Percentiles rank a stretch among this genome's conserved stretches.
These are phyloP conservation scores for Aspergillus brunneoviolaceus DNA, from an alignment of 2,329 filamentous ascomycete genomes.

Conservation along the genomic window DNA sequence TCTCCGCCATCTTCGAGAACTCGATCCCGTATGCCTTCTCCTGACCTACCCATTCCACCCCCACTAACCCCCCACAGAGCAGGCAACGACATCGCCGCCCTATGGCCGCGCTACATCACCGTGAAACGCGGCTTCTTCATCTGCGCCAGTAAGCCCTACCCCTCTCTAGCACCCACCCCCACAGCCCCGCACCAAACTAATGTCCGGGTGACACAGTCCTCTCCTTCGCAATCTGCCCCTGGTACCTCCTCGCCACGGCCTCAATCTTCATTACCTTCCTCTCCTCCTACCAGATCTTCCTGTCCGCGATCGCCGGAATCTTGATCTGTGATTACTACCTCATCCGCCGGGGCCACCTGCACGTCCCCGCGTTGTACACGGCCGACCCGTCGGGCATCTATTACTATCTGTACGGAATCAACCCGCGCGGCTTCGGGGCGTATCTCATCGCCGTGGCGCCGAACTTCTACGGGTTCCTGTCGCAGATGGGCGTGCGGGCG, in stretches of 20 bases:
- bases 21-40: constrained; percentile 29
- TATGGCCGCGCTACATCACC: constrained; percentile 43
- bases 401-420: constrained; percentile 37
- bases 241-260: constrained; percentile 38
- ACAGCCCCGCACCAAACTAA: neutral
- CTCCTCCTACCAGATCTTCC: constrained; percentile 41
- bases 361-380: constrained; percentile 39
- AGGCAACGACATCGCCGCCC: constrained; percentile 40
- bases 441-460: constrained; percentile 41
- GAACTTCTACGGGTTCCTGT: constrained; percentile 46
- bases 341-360: constrained; percentile 36
- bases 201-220: constrained; percentile 16
- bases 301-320: constrained; percentile 45
- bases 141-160: constrained; percentile 22
- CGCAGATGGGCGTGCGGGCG: constrained; percentile 38
- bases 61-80: constrained; percentile 19
- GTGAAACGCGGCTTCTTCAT: constrained; percentile 44
- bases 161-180: neutral
- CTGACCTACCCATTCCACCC: too few species aligned
- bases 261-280: constrained; percentile 44
- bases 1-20: constrained; percentile 48
- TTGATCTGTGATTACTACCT: constrained; percentile 47
- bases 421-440: constrained; percentile 34
- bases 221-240: constrained; percentile 39
- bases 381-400: constrained; percentile 30